Evolutionary conservation across 371 early-diverging fungal species (phyloP), one percentile per base, ranked within the genome.

Genomic region (Circinella minor): DNA sequence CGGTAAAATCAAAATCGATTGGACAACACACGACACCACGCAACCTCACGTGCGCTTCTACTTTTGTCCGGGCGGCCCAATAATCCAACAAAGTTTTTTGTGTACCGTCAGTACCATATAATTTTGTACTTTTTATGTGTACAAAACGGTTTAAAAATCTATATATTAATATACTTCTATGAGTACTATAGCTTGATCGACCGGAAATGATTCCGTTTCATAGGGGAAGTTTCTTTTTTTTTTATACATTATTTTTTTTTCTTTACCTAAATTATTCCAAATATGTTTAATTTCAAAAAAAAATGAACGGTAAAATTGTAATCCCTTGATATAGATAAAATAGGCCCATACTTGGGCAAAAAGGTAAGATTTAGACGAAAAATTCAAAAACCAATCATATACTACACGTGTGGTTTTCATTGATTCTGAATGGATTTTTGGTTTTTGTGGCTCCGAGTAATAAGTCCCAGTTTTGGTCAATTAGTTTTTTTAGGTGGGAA

Each of bases 21-120:
- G 65, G 65, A 54, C 36, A 54, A 18, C 65, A 65, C 65, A 65
- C 65, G 65, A 65, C 51, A 65, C 65, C 65, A 65, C 65, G 65
- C 54, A 51, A 65, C 65, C 65, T 65, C 65, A 65, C 65, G 54
- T 65, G 65, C 36, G 34, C 65, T n/a, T 34, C n/a, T 65, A 18
- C 49, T 47, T 63, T 63, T 47, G 46, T n/a, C 63, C 38, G 51
- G 46, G 34, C 64, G 38, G 64, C 13, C 34, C 17, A 47, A 46
- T 3, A 27, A 27, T 43, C 43, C 11, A 9, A 43, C 2, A 11
- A 9, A 6, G 43, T 43, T 11, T 43, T 36, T 39, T 48, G 48
- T n/a, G 65, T 48, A 46, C 62, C 46, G 62, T 38, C 38, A 61
- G 38, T 61, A 46, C 62, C 46, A 61, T 61, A 46, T 43, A 43